Evolutionary conservation across 2,329 filamentous ascomycete species (phyloP), one percentile per base, ranked within the genome.

Genomic region (Fusarium domesticum): DNA sequence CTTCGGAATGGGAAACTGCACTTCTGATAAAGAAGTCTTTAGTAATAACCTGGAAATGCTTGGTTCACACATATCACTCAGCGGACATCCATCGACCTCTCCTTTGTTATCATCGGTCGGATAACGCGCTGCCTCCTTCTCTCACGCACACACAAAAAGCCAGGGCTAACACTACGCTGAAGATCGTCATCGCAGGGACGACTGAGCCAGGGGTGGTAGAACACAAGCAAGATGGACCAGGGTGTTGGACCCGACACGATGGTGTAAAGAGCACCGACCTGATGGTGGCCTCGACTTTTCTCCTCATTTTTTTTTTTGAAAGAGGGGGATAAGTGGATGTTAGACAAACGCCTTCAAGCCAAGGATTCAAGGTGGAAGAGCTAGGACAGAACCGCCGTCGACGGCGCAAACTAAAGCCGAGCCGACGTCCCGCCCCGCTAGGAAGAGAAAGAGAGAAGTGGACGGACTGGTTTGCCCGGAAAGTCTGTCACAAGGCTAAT

Each of bases 221-320:
- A 19, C 31, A 28, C 23, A 28, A 28, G 23, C 23, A 28, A 28
- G 23, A 35, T 17, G 38, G 31, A 47, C 37, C 48, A 51, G 46
- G 43, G 35, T 43, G 33, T 38, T 35, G 35, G 42, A 49, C 56
- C 56, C 56, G 56, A 53, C 47, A 43, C 48, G 35, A 37, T 36
- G 56, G 56, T 45, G 55, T 50, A 45, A 36, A 37, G 46, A 32
- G 57, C 57, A 54, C 39, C 56, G 56, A 47, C 48, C 52, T 25
- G 37, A 50, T 45, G 44, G 51, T 40, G 51, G 40, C 44, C 42
- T 44, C 31, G 23, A 35, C 25, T 33, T 35, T 36, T n/a, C n/a
- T n/a, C n/a, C n/a, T n/a, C n/a, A n/a, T n/a, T n/a, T n/a, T n/a
- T n/a, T n/a, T n/a, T n/a, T n/a, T n/a, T n/a, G n/a, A n/a, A n/a